Evolutionary conservation across 2,329 filamentous ascomycete species (phyloP).

Genomic region (Anthostomella pinea): DNA sequence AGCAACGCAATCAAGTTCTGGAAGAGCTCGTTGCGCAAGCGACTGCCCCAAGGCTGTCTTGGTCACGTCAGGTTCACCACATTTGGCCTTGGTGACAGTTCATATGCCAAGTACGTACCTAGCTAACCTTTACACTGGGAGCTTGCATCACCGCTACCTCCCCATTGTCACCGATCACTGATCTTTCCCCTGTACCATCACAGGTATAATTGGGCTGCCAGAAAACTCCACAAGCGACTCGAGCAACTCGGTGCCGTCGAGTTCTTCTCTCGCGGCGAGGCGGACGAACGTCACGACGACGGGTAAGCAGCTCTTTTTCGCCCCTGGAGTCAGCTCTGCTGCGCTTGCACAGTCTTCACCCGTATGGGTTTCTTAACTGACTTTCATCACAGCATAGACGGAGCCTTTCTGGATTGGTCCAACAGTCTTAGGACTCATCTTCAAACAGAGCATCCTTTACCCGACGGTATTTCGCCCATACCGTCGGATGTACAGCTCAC

Average conservation of each 20-base stretch:
- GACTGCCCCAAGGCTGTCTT: conserved; percentile 69
- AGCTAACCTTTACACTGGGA: too few species aligned
- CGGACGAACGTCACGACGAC: conserved; percentile 90
- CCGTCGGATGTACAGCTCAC: conserved; percentile 71
- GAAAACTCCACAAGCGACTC: conserved; percentile 82
- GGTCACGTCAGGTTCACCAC: conserved; percentile 69
- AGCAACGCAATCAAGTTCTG: conserved; percentile 80
- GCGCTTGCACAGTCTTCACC: too few species aligned
- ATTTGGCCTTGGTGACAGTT: conserved; percentile 92
- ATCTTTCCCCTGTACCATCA: neutral
- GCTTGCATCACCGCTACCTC: too few species aligned
- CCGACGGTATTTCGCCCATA: conserved; percentile 65
- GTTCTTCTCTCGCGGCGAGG: conserved; percentile 77
- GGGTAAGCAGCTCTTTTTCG: conserved; percentile 46
- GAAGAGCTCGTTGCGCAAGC: conserved; percentile 78
- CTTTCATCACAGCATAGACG: conserved; percentile 64
- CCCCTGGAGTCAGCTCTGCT: neutral
- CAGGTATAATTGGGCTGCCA: conserved; percentile 89
- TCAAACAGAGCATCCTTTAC: conserved; percentile 65
- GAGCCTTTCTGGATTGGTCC: conserved; percentile 76
- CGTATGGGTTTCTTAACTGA: conserved; percentile 3
- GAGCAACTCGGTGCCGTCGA: conserved; percentile 77
- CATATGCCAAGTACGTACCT: conserved; percentile 74
- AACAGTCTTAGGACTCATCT: conserved; percentile 65
- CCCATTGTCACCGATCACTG: conserved; percentile 7